Conservation (phyloP, 2,329 filamentous ascomycete species). For the Fusarium illudens region DNA sequence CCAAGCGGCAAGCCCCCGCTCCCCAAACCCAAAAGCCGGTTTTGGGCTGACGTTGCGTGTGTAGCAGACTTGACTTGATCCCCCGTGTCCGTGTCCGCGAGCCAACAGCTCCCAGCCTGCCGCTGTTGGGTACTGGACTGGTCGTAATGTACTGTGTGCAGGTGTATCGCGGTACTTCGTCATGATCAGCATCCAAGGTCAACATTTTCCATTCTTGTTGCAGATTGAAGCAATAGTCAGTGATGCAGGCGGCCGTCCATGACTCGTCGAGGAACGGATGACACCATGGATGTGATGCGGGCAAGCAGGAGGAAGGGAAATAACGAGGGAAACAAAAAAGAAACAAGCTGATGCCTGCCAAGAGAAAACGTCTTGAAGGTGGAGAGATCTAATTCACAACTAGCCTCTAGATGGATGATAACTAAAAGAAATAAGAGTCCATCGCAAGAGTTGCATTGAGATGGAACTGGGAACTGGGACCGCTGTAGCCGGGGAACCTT, state of each 20-base stretch:
- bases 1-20: conserved; percentile 4
- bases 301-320: background rate
- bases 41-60: conserved; percentile 17
- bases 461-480: conserved; percentile 5
- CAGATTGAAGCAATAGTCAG: conserved; percentile 9
- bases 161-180: conserved; percentile 17
- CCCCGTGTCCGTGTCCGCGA: too few species aligned
- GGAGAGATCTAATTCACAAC: background rate
- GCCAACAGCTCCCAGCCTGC: background rate
- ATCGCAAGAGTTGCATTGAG: background rate
- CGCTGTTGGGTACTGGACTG: background rate
- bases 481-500: conserved; percentile 29
- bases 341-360: background rate
- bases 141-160: conserved; percentile 21
- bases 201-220: conserved; percentile 30
- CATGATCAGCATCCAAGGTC: conserved; percentile 27
- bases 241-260: conserved; percentile 11
- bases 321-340: background rate
- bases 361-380: background rate
- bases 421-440: background rate
- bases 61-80: too few species aligned
- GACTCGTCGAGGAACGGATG: conserved; percentile 25
- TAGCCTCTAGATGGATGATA: background rate
- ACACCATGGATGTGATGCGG: conserved; percentile 22
- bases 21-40: conserved; percentile 25